Conservation (phyloP, 2,329 filamentous ascomycete species). For the Cercospora janseana region DNA sequence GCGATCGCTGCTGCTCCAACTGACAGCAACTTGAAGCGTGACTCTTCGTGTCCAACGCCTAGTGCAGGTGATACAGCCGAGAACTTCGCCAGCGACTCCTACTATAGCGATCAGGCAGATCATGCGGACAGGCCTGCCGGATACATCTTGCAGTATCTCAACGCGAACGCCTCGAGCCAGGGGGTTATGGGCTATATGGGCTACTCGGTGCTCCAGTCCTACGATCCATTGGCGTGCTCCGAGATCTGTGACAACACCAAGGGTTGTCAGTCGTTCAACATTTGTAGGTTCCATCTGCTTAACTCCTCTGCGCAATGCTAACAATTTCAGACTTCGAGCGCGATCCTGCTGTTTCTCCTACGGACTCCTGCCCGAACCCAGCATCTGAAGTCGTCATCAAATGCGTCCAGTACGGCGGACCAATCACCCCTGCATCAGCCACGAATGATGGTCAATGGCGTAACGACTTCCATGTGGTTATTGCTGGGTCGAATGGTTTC, state of each 20-base stretch:
- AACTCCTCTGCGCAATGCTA: neutral
- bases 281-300: neutral
- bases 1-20: slow-evolving; percentile 25
- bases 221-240: slow-evolving; percentile 32
- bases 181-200: slow-evolving; percentile 21
- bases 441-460: slow-evolving; percentile 32
- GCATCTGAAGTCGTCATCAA: slow-evolving; percentile 36
- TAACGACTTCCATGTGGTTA: slow-evolving; percentile 20
- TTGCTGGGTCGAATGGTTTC: slow-evolving; percentile 21
- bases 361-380: no score
- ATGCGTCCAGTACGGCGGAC: slow-evolving; percentile 35
- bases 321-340: slow-evolving; percentile 14
- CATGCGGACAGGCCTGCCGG: slow-evolving; percentile 12
- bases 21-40: slow-evolving; percentile 21
- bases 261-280: slow-evolving; percentile 21
- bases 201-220: slow-evolving; percentile 27
- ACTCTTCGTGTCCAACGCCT: slow-evolving; percentile 8
- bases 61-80: slow-evolving; percentile 18
- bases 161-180: slow-evolving; percentile 17
- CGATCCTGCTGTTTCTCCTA: slow-evolving; percentile 18
- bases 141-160: slow-evolving; percentile 16
- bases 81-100: slow-evolving; percentile 18
- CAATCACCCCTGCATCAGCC: slow-evolving; percentile 27
- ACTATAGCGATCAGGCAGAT: slow-evolving; percentile 21
- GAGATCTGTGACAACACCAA: slow-evolving; percentile 22